Conservation (phyloP, 2,329 filamentous ascomycete genomes). For the Zopfia rhizophila region DNA sequence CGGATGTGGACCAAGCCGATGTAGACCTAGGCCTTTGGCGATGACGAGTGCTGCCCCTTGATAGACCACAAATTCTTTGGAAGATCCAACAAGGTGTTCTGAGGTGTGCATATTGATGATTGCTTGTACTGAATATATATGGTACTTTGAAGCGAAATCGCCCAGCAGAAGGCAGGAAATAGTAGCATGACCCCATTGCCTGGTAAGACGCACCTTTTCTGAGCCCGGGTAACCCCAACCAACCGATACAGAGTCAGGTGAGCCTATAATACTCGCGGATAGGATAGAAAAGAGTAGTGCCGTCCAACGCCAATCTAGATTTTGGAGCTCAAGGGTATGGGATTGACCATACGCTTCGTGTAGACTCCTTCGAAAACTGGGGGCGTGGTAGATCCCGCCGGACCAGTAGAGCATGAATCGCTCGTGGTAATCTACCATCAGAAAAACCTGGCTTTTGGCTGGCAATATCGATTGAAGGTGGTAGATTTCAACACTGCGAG, state of each 20-base stretch:
- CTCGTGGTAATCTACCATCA: conserved; percentile 53
- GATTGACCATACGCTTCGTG: conserved; percentile 50
- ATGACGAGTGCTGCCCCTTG: conserved; percentile 59
- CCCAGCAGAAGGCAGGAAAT: conserved; percentile 59
- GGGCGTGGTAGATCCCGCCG: conserved; percentile 51
- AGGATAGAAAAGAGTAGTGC: conserved; percentile 59
- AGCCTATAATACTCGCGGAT: conserved; percentile 56
- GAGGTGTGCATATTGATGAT: conserved; percentile 61
- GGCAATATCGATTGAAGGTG: conserved; percentile 53
- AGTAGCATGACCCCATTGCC: conserved; percentile 59
- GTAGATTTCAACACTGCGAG: conserved; percentile 35
- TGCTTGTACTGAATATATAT: conserved; percentile 55
- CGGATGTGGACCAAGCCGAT: conserved; percentile 44
- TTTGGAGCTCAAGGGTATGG: conserved; percentile 50
- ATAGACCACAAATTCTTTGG: conserved; percentile 59
- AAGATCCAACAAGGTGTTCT: conserved; percentile 61
- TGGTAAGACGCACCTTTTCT: conserved; percentile 55
- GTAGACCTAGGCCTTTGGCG: conserved; percentile 60
- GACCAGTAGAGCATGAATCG: conserved; percentile 52
- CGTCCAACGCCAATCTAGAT: conserved; percentile 52
- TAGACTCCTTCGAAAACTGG: conserved; percentile 52
- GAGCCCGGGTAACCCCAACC: conserved; percentile 57
- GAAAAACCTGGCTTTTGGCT: conserved; percentile 29
- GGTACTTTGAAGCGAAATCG: conserved; percentile 55
- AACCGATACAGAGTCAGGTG: conserved; percentile 45